These are phyloP conservation scores for Hamamelis virginiana DNA, from an alignment of 164 flowering plant genomes.

Conservation along the genomic window DNA sequence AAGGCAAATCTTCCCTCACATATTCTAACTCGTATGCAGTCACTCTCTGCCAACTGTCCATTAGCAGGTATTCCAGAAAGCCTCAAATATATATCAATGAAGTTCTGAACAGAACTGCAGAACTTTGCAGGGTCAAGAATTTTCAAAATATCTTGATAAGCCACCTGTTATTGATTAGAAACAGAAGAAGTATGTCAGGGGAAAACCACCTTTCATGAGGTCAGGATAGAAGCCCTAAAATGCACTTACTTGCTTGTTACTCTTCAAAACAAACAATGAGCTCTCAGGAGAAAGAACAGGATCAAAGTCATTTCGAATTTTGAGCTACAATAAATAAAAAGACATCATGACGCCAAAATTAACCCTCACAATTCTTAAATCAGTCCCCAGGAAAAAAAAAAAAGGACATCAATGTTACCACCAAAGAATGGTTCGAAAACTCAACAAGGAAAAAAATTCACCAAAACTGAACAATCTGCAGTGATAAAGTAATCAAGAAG, in stretches of 20 bases:
- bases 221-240: not conserved
- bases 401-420: not conserved
- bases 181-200: conserved; percentile 11
- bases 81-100: conserved; percentile 83
- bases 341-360: conserved; percentile 1
- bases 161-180: conserved; percentile 49
- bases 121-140: conserved; percentile 84
- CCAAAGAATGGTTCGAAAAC: too few species aligned
- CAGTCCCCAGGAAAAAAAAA: not conserved
- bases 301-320: conserved; percentile 98
- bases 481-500: too few species aligned
- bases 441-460: too few species aligned
- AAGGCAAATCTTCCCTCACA: conserved; percentile 98
- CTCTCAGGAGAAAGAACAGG: conserved; percentile 99
- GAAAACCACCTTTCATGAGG: conserved; percentile 5
- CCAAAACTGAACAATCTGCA: too few species aligned
- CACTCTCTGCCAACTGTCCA: conserved; percentile 84
- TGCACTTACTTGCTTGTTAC: conserved; percentile 75
- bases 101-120: conserved; percentile 91
- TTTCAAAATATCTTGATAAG: conserved; percentile 80
- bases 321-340: conserved; percentile 50
- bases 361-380: not conserved
- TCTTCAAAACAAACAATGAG: conserved; percentile 92
- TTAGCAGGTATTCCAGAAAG: conserved; percentile 79
- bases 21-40: conserved; percentile 93